A percentile compares a stretch with the other conserved stretches of the same genome.
Conservation (phyloP, 371 early-diverging fungal species). For the Dichotomocladium elegans region DNA sequence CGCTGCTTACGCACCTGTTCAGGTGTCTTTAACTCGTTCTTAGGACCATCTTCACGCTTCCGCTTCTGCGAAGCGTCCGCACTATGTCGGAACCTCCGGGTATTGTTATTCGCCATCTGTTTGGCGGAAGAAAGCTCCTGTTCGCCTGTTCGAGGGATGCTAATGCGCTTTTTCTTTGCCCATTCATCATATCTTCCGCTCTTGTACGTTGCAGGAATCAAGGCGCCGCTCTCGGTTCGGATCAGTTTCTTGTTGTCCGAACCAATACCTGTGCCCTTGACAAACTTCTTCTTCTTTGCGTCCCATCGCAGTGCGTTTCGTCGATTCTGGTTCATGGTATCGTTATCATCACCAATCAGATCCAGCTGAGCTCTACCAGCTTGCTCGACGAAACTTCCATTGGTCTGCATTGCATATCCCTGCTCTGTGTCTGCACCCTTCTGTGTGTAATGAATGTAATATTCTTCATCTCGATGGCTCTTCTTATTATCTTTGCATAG, state of each 20-base stretch:
- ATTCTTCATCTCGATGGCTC: conserved; percentile 77
- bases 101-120: conserved; percentile 21
- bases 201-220: conserved; percentile 89
- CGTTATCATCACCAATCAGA: conserved; percentile 82
- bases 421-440: conserved; percentile 86
- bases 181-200: conserved; percentile 84
- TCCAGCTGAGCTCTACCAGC: conserved; percentile 78
- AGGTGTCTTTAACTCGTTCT: conserved; percentile 79
- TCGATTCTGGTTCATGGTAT: conserved; percentile 45
- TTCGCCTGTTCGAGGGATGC: conserved; percentile 85
- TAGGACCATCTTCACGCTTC: conserved; percentile 34
- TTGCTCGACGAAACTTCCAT: conserved; percentile 77
- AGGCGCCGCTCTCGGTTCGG: conserved; percentile 86
- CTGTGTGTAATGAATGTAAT: conserved; percentile 86
- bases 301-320: conserved; percentile 85
- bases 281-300: conserved; percentile 89
- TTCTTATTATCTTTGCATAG: background rate
- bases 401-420: conserved; percentile 81
- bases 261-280: conserved; percentile 80
- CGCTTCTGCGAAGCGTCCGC: conserved; percentile 62
- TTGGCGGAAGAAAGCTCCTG: conserved; percentile 61
- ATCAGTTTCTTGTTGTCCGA: conserved; percentile 95
- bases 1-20: conserved; percentile 84
- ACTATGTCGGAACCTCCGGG: conserved; percentile 62
- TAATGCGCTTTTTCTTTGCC: conserved; percentile 81